These are phyloP conservation scores for Russula sp. DNA, from an alignment of 768 basidiomycete genomes.

Conservation along the genomic window DNA sequence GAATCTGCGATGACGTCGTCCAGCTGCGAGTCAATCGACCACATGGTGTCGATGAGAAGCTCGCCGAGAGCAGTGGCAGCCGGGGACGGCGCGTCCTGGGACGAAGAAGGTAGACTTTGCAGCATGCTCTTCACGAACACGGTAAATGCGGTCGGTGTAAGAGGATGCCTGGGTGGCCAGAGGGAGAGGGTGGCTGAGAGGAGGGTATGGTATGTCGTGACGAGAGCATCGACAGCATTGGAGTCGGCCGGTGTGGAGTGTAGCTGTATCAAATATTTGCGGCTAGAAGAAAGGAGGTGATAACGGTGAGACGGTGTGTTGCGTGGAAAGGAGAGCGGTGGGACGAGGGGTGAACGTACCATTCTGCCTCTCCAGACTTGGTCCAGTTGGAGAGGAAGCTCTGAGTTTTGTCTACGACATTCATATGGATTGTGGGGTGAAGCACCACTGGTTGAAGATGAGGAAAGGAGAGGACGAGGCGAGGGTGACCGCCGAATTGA, in stretches of 20 bases:
- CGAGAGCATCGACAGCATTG: conserved; percentile 46
- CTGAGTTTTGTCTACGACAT: conserved; percentile 14
- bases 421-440: conserved; percentile 7
- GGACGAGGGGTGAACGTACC: conserved; percentile 4
- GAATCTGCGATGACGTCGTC: conserved; percentile 60
- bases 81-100: conserved; percentile 30
- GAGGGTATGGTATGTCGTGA: conserved; percentile 63
- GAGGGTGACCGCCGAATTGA: no score
- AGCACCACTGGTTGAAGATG: background rate
- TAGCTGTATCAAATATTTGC: conserved; percentile 49
- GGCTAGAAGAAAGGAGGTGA: conserved; percentile 35
- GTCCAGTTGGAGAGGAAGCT: conserved; percentile 18
- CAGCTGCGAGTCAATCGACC: conserved; percentile 71
- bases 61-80: conserved; percentile 51
- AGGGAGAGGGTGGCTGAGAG: conserved; percentile 50
- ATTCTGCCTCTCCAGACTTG: conserved; percentile 17
- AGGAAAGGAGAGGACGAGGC: no score
- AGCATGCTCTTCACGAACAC: conserved; percentile 60
- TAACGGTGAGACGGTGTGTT: background rate
- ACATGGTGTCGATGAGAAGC: conserved; percentile 68
- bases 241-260: conserved; percentile 54
- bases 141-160: conserved; percentile 46
- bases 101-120: conserved; percentile 60
- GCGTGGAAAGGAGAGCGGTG: background rate
- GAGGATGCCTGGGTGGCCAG: conserved; percentile 42